Conservation (phyloP, 2,329 filamentous ascomycete species). For the Diaporthe vexans region DNA sequence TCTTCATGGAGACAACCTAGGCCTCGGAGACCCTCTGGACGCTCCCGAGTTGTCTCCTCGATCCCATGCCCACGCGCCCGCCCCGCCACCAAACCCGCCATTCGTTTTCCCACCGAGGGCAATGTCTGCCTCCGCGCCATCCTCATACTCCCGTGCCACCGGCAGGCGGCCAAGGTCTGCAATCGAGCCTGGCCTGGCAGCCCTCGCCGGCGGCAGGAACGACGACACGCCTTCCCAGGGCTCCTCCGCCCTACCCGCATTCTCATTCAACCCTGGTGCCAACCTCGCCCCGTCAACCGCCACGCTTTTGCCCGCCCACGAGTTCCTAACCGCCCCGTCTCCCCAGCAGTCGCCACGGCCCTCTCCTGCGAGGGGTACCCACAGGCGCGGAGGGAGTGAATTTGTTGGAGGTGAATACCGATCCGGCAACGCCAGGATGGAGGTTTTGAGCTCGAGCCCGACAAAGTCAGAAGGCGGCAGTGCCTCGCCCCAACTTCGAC, state of each 20-base stretch:
- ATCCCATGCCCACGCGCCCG: slow-evolving; percentile 44
- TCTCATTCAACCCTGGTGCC: slow-evolving; percentile 55
- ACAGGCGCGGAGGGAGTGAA: slow-evolving; percentile 86
- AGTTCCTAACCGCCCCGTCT: slow-evolving; percentile 69
- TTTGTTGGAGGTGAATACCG: slow-evolving; percentile 83
- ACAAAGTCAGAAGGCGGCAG: slow-evolving; percentile 74
- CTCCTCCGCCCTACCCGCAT: slow-evolving; percentile 64
- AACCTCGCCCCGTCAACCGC: slow-evolving; percentile 43
- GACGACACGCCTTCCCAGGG: slow-evolving; percentile 47
- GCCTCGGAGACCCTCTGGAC: slow-evolving; percentile 45
- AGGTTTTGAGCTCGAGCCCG: slow-evolving; percentile 77
- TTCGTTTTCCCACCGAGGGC: slow-evolving; percentile 73
- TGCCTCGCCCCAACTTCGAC: slow-evolving; percentile 67
- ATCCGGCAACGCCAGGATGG: slow-evolving; percentile 66
- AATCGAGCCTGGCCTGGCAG: slow-evolving; percentile 58
- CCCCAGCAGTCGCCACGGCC: slow-evolving; percentile 62
- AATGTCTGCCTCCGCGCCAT: slow-evolving; percentile 61
- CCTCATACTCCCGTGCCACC: slow-evolving; percentile 61
- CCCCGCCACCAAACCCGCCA: slow-evolving; percentile 71
- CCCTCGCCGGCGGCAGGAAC: slow-evolving; percentile 48
- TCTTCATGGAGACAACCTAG: slow-evolving; percentile 49
- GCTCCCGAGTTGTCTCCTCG: slow-evolving; percentile 53
- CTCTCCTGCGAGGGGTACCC: slow-evolving; percentile 71
- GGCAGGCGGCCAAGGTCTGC: slow-evolving; percentile 67
- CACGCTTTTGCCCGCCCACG: slow-evolving; percentile 49